Evolutionary conservation across 306 rosid species (phyloP).

Genomic region (Trifolium fragiferum): DNA sequence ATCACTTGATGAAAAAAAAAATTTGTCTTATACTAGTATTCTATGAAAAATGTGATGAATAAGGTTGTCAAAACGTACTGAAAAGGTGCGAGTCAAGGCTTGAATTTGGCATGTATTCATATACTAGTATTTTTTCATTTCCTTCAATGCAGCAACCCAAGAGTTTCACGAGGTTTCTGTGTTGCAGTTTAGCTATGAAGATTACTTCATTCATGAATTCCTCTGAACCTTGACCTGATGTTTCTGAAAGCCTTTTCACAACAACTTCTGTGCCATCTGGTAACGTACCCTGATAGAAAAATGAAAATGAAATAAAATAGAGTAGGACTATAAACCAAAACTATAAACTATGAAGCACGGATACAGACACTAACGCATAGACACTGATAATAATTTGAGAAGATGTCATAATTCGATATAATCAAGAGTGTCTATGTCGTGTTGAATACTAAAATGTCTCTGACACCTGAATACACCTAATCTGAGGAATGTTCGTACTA

Average conservation of each 20-base stretch:
- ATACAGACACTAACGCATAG: no score
- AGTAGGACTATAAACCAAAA: not conserved
- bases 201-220: constrained; percentile 66
- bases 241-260: constrained; percentile 61
- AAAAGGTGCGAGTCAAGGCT: constrained; percentile 59
- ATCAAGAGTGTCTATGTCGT: no score
- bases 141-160: constrained; percentile 57
- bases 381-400: no score
- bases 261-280: constrained; percentile 60
- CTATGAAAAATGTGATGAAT: not conserved
- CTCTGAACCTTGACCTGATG: constrained; percentile 59
- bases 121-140: constrained; percentile 61
- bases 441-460: no score
- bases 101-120: constrained; percentile 59
- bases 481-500: no score
- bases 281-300: constrained; percentile 53
- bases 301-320: not conserved
- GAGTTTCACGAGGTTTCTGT: constrained; percentile 65
- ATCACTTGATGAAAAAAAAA: no score
- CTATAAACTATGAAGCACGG: no score
- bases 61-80: constrained; percentile 40
- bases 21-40: no score
- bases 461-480: no score
- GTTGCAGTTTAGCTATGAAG: constrained; percentile 56
- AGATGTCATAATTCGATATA: no score